Base-by-base conservation (phyloP, 106 monocot species). In the Dendrobium catenatum region DNA sequence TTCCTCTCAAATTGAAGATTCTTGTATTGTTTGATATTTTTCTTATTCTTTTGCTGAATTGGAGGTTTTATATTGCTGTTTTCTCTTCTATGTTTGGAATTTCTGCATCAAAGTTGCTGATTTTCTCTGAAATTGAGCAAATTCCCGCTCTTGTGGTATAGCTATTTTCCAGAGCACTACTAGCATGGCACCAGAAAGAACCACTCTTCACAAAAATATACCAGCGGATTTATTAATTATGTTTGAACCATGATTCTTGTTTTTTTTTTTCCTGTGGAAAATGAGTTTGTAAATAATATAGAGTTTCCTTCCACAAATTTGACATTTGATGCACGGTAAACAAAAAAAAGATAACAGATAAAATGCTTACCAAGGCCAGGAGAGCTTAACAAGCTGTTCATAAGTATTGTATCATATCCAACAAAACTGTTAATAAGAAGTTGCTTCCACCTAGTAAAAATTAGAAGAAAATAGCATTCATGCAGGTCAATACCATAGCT, bases 391-490 rank as follows among this genome's bases (percentile, higher is more conserved):
- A 99, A 87, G 74, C 93, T 99, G 82, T 99, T 99, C 84, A 89
- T 95, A 49, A 99, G 84, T 79, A 99, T 99, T 27, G 99, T 95
- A 82, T 99, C 99, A 86, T 99, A 99, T 55, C 99, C 99, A 84
- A 99, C 93, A 90, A 99, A 88, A 56, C 84, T 88, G 79, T 95
- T 99, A 73, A 99, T 93, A 10, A 99, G 86, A 89, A 95, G 87
- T 81, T 88, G 91, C 73, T 99, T 95, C 99, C 99, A 99, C 93
- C 99, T 99, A 82, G 61, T 43, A 74, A 74, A 73, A 74, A 19
- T 15, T 4, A 43, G 18, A 74, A 79, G 3, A 86, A 24, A 16
- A 59, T 72, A 29, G 42, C 72, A 78, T 68, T 42, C 56, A 24
- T 42, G 58, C 55, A 19, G 9, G 46, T 27, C 44, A 11, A 61